These are phyloP conservation scores for Cadophora malorum DNA, from an alignment of 2,329 filamentous ascomycete genomes.

Conservation along the genomic window DNA sequence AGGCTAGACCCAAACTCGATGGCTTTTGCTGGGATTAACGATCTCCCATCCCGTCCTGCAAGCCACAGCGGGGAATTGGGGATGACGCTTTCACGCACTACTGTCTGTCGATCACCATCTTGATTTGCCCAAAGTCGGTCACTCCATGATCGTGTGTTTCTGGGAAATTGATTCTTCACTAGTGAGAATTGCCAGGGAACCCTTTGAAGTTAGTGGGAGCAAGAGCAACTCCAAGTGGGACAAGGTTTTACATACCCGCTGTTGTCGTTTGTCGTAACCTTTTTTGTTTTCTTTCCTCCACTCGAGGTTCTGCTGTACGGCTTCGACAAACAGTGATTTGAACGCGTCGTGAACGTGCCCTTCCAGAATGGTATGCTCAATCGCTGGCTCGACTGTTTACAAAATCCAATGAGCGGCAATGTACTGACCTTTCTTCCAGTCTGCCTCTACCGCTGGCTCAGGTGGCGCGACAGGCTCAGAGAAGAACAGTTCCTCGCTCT, in stretches of 20 bases:
- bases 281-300: not conserved
- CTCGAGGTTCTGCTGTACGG: not conserved
- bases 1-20: not conserved
- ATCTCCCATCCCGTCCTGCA: conserved; percentile 8
- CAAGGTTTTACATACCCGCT: not conserved
- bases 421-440: conserved; percentile 16
- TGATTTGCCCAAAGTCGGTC: not conserved
- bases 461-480: conserved; percentile 17
- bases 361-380: conserved; percentile 17
- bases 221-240: not conserved
- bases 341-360: not conserved
- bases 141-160: conserved; percentile 19
- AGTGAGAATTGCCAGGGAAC: conserved; percentile 1
- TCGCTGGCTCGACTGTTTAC: not conserved
- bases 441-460: conserved; percentile 10
- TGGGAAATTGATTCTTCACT: conserved; percentile 22
- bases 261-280: not conserved
- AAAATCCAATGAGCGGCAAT: not conserved
- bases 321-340: not conserved
- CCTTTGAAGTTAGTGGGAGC: not conserved
- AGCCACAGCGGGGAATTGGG: conserved; percentile 27
- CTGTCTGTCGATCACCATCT: conserved; percentile 24
- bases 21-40: not conserved
- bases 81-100: conserved; percentile 22
- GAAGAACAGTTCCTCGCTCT: conserved; percentile 31